These are phyloP conservation scores for Mallotus nudiflorus DNA, from an alignment of 345 rosid genomes.

Conservation along the genomic window DNA sequence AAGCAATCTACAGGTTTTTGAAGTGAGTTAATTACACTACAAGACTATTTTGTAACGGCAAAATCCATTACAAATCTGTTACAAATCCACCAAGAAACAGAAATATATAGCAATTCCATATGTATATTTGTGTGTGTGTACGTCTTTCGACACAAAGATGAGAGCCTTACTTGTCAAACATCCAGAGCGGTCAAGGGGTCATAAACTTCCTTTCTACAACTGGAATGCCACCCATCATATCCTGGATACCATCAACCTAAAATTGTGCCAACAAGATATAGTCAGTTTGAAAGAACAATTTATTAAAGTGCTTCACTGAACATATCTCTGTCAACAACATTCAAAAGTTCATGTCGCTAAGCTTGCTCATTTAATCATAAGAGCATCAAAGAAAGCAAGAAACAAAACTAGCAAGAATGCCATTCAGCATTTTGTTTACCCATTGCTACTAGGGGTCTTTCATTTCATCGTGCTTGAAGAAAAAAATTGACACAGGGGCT, in stretches of 20 bases:
- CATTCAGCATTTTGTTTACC: too few species aligned
- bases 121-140: too few species aligned
- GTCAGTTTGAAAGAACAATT: not conserved
- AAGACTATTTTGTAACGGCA: too few species aligned
- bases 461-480: too few species aligned
- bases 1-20: too few species aligned
- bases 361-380: not conserved
- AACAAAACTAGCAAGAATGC: too few species aligned
- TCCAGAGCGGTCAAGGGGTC: conserved; percentile 89
- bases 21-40: too few species aligned
- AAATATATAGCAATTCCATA: not conserved
- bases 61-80: too few species aligned
- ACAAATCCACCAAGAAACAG: conserved; percentile 18
- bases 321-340: not conserved
- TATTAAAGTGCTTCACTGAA: not conserved
- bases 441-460: too few species aligned
- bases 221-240: conserved; percentile 52
- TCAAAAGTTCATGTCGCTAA: not conserved
- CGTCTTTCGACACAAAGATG: not conserved
- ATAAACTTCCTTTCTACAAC: conserved; percentile 59
- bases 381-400: not conserved
- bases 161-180: conserved; percentile 66
- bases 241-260: conserved; percentile 78
- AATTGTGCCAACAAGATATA: not conserved
- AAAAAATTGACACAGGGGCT: not conserved